phyloP scores from a whole-genome alignment of 208 protist genomes.

The Trypanosoma avium region DNA sequence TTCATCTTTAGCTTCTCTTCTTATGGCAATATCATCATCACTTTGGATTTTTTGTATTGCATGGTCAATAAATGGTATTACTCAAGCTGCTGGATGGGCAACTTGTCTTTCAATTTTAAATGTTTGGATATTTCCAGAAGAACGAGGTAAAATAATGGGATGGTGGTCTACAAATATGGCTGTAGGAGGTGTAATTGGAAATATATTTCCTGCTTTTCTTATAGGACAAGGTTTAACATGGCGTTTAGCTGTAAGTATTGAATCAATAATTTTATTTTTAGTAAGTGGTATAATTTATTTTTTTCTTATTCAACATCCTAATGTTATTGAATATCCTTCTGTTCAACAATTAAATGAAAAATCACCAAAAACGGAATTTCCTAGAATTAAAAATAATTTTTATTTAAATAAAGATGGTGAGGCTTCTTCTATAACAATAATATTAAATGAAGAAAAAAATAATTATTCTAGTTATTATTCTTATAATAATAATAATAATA shows the following conservation, averaged over 20 bases:
- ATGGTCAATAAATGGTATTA: constrained; percentile 36
- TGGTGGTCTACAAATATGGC: constrained; percentile 43
- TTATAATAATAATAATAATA: background rate
- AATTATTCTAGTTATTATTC: background rate
- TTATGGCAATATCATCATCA: constrained; percentile 7
- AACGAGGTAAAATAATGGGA: constrained; percentile 40
- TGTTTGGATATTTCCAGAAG: constrained; percentile 32
- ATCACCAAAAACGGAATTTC: background rate
- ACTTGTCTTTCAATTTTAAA: constrained; percentile 37
- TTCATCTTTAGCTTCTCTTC: constrained; percentile 8
- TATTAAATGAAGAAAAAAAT: background rate
- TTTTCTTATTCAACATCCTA: constrained; percentile 28
- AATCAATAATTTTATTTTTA: background rate
- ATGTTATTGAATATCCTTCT: constrained; percentile 24
- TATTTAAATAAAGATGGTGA: constrained; percentile 19
- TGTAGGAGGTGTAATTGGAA: constrained; percentile 36
- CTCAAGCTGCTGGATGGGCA: constrained; percentile 34
- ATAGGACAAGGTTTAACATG: constrained; percentile 25
- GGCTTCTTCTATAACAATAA: background rate
- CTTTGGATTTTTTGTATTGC: constrained; percentile 18
- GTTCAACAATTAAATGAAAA: constrained; percentile 15
- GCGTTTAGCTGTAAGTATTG: constrained; percentile 21
- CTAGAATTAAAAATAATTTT: background rate
- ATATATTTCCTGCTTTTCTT: constrained; percentile 27
- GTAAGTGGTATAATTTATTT: constrained; percentile 4